Evolutionary conservation across 2,329 filamentous ascomycete genomes (phyloP).

Genomic region (Penicillium decumbens): DNA sequence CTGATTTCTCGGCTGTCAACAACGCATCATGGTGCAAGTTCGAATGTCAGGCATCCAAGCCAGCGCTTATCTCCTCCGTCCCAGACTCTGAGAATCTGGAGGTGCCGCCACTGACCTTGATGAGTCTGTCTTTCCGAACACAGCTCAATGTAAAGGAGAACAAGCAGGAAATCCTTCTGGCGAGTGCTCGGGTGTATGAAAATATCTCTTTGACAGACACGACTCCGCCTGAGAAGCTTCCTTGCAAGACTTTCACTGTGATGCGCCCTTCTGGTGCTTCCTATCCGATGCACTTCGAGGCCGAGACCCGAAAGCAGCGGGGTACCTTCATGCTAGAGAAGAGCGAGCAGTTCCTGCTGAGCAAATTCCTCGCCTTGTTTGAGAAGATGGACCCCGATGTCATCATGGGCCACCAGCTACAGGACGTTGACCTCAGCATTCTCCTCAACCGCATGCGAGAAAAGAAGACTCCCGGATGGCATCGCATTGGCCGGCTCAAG

Average conservation of each 20-base stretch:
- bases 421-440: constrained; percentile 93
- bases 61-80: constrained; percentile 67
- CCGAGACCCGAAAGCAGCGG: constrained; percentile 66
- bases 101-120: constrained; percentile 82
- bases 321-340: constrained; percentile 76
- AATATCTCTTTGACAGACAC: constrained; percentile 83
- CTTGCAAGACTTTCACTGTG: constrained; percentile 84
- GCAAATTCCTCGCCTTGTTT: constrained; percentile 83
- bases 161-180: constrained; percentile 90
- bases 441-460: constrained; percentile 80
- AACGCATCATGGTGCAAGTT: constrained; percentile 97
- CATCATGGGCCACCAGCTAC: constrained; percentile 88
- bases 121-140: constrained; percentile 87
- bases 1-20: constrained; percentile 76
- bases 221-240: constrained; percentile 79
- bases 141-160: constrained; percentile 86
- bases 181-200: constrained; percentile 88
- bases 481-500: constrained; percentile 81
- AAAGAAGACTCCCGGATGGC: constrained; percentile 91
- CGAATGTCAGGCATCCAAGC: constrained; percentile 75
- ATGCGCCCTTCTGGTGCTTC: constrained; percentile 71
- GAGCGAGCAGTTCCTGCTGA: constrained; percentile 77
- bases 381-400: constrained; percentile 89
- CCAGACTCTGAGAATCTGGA: constrained; percentile 77
- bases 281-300: constrained; percentile 85